Evolutionary conservation across 2,329 filamentous ascomycete genomes (phyloP).

Genomic region (Diaporthe citri): DNA sequence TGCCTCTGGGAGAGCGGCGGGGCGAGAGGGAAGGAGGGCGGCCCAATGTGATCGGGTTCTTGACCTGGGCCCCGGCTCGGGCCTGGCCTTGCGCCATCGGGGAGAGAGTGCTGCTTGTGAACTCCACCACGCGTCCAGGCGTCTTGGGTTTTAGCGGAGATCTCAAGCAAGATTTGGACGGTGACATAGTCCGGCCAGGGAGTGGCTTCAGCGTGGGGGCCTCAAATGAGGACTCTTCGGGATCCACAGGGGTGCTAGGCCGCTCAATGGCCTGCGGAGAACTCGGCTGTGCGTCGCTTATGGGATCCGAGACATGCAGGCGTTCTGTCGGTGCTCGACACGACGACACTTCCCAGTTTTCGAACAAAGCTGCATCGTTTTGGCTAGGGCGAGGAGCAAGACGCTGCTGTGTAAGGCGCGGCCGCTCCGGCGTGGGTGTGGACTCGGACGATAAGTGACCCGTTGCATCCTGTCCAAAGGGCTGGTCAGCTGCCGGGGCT

Average conservation of each 20-base stretch:
- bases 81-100: constrained; percentile 57
- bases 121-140: constrained; percentile 70
- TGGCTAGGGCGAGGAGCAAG: constrained; percentile 8
- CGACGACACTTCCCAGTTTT: constrained; percentile 36
- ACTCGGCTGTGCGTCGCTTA: constrained; percentile 17
- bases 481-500: constrained; percentile 7
- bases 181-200: constrained; percentile 65
- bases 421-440: constrained; percentile 33
- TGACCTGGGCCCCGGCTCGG: constrained; percentile 40
- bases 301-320: constrained; percentile 7
- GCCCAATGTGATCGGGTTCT: neutral
- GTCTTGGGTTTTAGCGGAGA: constrained; percentile 70
- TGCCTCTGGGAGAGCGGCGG: constrained; percentile 7
- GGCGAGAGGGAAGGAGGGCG: neutral
- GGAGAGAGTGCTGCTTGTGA: constrained; percentile 64
- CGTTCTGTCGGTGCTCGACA: constrained; percentile 30
- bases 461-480: neutral
- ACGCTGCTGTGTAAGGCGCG: constrained; percentile 6
- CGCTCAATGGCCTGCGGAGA: constrained; percentile 28
- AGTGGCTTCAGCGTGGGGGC: constrained; percentile 60
- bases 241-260: constrained; percentile 29
- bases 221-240: constrained; percentile 53
- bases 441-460: constrained; percentile 5
- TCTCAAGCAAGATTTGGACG: constrained; percentile 68
- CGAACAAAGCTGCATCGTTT: constrained; percentile 35